phyloP scores from a whole-genome alignment of 192 early-diverging fungal genomes.

The Anaeromyces robustus region DNA sequence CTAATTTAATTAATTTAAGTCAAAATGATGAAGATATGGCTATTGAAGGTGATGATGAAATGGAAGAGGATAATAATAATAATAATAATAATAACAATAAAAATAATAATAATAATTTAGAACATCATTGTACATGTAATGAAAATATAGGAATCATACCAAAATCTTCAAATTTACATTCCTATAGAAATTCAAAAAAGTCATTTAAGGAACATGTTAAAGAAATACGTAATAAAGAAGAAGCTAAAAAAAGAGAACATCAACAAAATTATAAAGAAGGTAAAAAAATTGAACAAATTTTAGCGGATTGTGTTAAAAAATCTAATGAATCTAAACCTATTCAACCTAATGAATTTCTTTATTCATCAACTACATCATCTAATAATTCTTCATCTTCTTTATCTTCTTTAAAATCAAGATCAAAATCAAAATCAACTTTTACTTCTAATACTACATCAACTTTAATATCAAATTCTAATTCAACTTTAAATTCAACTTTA shows the following conservation, averaged over 20 bases:
- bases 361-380: background rate
- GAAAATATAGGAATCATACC: background rate
- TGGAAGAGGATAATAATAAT: background rate
- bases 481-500: too few relatives aligned
- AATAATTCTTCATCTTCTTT: background rate
- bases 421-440: too few relatives aligned
- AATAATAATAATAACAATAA: too few relatives aligned
- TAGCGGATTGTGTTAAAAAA: background rate
- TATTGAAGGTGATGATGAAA: background rate
- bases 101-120: too few relatives aligned
- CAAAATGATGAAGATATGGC: too few relatives aligned
- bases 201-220: background rate
- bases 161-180: background rate
- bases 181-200: background rate
- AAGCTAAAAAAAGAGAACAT: background rate
- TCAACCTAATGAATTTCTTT: background rate
- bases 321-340: background rate
- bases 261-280: background rate
- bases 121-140: background rate
- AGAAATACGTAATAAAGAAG: background rate
- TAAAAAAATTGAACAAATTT: background rate
- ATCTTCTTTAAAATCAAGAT: too few relatives aligned
- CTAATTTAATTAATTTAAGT: too few relatives aligned
- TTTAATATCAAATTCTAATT: too few relatives aligned
- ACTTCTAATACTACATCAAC: too few relatives aligned